Base-by-base conservation (phyloP, 331 rosid species). In the Rosa hybrid region DNA sequence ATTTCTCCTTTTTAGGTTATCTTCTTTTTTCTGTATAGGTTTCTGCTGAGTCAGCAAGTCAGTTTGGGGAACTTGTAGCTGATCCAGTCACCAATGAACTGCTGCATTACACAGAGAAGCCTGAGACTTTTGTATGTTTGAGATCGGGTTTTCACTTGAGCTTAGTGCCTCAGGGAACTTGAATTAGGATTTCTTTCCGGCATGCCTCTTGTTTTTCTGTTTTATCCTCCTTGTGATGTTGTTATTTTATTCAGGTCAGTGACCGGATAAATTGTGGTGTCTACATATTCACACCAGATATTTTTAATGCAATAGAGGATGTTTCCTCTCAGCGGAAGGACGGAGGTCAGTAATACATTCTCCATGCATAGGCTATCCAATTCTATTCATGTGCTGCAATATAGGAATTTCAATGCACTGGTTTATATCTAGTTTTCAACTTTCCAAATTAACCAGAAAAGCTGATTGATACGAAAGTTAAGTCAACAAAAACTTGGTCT, bases 51-150 rank as follows among this genome's bases (percentile, higher is more conserved):
- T 82, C 93, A 44, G 99, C 98, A 13, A 79, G 83, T 81, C 84
- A 90, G 82, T 95, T 95, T 76, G 99, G 99, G 64, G 99, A 95
- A 81, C 88, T 95, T 78, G 93, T 95, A 16, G 93, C 99, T 63
- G 98, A 95, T 91, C 96, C 98, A 3, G 57, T 72, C 78, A 90
- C 98, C 79, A 89, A 93, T 45, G 99, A 95, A 81, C 89, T 95
- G 59, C 84, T 95, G 89, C 99, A 95, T 86, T 95, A 95, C 86
- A 92, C 98, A 4, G 99, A 95, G 84, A 95, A 88, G 81, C 99
- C 99, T 9, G 99, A 95, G 81, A 95, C 98, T 74, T 95, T 95
- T 85, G 99, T 95, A 90, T 21, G 97, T 76, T 62, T 62, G 54
- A 39, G 44, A 30, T 54, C 27, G 6, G 62, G 68, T 42, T 6